These are phyloP conservation scores for Lathyrus oleraceus DNA, from an alignment of 306 rosid genomes.

Conservation along the genomic window DNA sequence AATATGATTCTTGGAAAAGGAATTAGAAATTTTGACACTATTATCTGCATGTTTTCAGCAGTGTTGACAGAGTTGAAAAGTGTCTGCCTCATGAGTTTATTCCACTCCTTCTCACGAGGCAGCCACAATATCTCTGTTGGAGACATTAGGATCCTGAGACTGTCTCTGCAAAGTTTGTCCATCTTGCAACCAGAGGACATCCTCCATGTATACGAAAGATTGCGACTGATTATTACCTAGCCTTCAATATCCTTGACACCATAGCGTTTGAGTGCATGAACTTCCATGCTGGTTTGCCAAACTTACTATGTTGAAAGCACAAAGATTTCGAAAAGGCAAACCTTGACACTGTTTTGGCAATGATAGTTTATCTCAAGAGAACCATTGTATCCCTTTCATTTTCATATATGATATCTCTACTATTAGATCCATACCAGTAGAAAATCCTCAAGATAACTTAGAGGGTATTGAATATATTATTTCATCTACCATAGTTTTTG, in stretches of 20 bases:
- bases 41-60: too few species aligned
- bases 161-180: not conserved
- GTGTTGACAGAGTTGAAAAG: too few species aligned
- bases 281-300: not conserved
- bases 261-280: not conserved
- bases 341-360: not conserved
- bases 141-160: not conserved
- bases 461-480: not conserved
- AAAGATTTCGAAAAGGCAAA: not conserved
- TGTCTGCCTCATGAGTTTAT: too few species aligned
- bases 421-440: not conserved
- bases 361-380: not conserved
- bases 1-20: not conserved
- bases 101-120: too few species aligned
- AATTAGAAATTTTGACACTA: too few species aligned
- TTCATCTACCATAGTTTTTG: not conserved
- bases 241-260: not conserved
- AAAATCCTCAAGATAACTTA: constrained; percentile 16
- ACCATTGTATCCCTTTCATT: not conserved
- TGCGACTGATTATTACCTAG: not conserved
- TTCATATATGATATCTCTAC: not conserved
- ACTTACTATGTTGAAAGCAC: not conserved
- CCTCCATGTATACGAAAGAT: not conserved
- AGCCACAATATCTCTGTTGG: not conserved
- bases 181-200: not conserved